Evolutionary conservation across 805 yeast species (phyloP), one percentile per base, ranked within the genome.

Genomic region (Ogataea sp.): DNA sequence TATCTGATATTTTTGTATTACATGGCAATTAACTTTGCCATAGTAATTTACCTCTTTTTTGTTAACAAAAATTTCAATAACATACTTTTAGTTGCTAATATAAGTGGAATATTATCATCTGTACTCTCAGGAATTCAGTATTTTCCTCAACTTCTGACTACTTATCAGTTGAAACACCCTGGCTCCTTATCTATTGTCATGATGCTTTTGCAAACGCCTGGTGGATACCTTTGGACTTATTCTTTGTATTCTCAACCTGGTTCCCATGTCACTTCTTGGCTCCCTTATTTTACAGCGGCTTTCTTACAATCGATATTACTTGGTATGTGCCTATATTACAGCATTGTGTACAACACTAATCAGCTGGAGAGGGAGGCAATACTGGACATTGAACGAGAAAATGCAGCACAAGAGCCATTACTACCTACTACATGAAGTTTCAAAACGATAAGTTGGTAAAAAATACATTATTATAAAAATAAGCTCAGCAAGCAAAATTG

Each of bases 171-270:
- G 43, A 80, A 81, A 51, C 88, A 79, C 46, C 80, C 94, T 0
- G 96, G 95, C 9, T 79, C 88, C 1, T 65, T 86, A 18, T 83
- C 94, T 0, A 65, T 84, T 10, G 73, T 78, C 6, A 84, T 83
- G 87, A 83, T 86, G 90, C 62, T 78, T 32, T 71, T 87, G 46
- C 96, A 86, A 56, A 84, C 94, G 16, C 96, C 96, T 0, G 96
- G 96, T 14, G 95, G 95, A 15, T 81, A 73, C 46, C 41, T 85
- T 2, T 86, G 90, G 83, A 74, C 93, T 2, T 68, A 75, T n/a
- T 75, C 84, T 1, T 63, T 86, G 38, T 81, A 75, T 39, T 56
- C 74, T 43, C 75, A 88, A 35, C 82, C 83, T 32, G 93, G 86
- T 7, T 75, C 90, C 1, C 75, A 75, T 44, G 86, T 95, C 95